phyloP scores from a whole-genome alignment of 2,329 filamentous ascomycete genomes.

The Fusarium denticulatum region DNA sequence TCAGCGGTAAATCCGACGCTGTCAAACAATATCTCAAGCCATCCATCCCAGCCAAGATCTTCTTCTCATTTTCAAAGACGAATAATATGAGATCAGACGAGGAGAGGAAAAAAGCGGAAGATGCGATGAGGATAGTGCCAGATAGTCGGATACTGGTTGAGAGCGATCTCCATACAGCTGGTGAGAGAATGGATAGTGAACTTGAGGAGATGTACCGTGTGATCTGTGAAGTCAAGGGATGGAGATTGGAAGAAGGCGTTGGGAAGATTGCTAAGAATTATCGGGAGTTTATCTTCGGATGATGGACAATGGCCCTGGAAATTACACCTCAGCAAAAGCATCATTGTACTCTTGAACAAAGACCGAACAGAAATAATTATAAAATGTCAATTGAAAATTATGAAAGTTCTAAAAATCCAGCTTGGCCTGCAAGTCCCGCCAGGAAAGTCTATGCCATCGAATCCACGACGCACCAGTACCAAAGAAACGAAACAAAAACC shows the following conservation, averaged over 20 bases:
- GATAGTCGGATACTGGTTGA: constrained; percentile 82
- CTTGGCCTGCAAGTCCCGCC: not conserved
- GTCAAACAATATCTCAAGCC: constrained; percentile 79
- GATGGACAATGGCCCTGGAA: accelerated
- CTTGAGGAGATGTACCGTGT: constrained; percentile 76
- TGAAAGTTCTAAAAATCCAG: not conserved
- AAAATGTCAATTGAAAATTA: accelerated
- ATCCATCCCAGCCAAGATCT: constrained; percentile 77
- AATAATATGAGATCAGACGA: constrained; percentile 74
- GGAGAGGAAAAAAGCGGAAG: constrained; percentile 61
- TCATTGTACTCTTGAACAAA: too few species aligned
- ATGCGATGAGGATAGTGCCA: constrained; percentile 75
- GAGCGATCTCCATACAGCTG: constrained; percentile 85
- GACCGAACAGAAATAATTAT: too few species aligned
- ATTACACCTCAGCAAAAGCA: too few species aligned
- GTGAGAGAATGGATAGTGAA: constrained; percentile 77
- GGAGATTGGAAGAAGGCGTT: constrained; percentile 76
- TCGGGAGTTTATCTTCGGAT: constrained; percentile 75
- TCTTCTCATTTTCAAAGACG: constrained; percentile 84
- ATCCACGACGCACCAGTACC: not conserved
- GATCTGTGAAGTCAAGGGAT: constrained; percentile 79
- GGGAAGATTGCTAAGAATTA: constrained; percentile 76
- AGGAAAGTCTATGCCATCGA: not conserved
- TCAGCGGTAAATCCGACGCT: constrained; percentile 78
- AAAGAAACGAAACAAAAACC: accelerated